These are phyloP conservation scores for Backusella westeae DNA, from an alignment of 192 early-diverging fungal genomes.

Conservation along the genomic window DNA sequence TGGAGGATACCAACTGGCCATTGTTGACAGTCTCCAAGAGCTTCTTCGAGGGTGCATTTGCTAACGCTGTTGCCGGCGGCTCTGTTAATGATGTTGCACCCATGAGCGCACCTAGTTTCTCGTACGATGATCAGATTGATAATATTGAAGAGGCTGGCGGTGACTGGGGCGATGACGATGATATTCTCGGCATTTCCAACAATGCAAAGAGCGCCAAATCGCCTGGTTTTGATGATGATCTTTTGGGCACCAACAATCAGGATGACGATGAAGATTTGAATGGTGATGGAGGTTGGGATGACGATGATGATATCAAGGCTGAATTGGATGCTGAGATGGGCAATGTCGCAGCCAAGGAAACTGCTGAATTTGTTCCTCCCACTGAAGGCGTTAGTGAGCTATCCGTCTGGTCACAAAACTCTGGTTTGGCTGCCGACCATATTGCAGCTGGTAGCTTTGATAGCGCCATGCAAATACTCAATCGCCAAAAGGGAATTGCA, in stretches of 20 bases:
- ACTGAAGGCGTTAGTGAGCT: slow-evolving; percentile 69
- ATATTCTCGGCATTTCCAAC: slow-evolving; percentile 53
- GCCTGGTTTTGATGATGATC: slow-evolving; percentile 18
- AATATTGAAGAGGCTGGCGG: slow-evolving; percentile 63
- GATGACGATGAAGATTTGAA: slow-evolving; percentile 60
- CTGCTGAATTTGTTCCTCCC: slow-evolving; percentile 69
- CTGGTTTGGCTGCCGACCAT: slow-evolving; percentile 85
- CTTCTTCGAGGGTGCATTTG: slow-evolving; percentile 80
- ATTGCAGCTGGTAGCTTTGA: slow-evolving; percentile 95
- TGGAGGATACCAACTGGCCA: slow-evolving; percentile 91
- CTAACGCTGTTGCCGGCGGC: background rate
- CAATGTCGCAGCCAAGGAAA: slow-evolving; percentile 49
- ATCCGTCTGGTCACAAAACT: slow-evolving; percentile 83
- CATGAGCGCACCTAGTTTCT: slow-evolving; percentile 55
- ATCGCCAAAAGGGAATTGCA: slow-evolving; percentile 86
- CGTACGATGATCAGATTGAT: slow-evolving; percentile 49
- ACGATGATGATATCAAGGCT: slow-evolving; percentile 75
- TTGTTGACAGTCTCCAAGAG: slow-evolving; percentile 78
- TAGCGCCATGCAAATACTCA: slow-evolving; percentile 91
- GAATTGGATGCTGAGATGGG: slow-evolving; percentile 65
- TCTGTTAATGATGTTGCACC: background rate
- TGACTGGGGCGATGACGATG: slow-evolving; percentile 80
- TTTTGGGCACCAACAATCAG: slow-evolving; percentile 36
- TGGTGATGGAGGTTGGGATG: slow-evolving; percentile 93
- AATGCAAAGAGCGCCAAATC: slow-evolving; percentile 31